These are phyloP conservation scores for Dothistroma pini DNA, from an alignment of 2,329 filamentous ascomycete genomes.

Conservation along the genomic window DNA sequence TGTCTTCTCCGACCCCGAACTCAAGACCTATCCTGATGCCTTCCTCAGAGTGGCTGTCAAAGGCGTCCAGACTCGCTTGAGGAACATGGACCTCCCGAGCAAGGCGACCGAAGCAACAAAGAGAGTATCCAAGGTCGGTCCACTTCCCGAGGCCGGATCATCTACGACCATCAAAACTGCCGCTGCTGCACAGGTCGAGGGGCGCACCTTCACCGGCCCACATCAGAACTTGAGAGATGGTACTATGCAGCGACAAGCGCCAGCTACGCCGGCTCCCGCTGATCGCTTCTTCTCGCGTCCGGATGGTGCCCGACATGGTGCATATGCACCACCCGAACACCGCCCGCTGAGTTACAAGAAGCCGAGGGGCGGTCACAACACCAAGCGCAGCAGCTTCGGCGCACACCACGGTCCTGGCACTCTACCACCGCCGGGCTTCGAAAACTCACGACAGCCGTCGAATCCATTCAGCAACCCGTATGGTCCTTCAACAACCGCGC, in stretches of 20 bases:
- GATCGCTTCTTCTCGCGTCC: not conserved
- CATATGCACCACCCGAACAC: not conserved
- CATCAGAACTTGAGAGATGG: not conserved
- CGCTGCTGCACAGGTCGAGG: not conserved
- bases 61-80: conserved; percentile 14
- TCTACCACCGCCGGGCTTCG: not conserved
- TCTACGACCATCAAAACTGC: not conserved
- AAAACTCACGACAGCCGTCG: not conserved
- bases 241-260: not conserved
- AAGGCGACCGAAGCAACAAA: not conserved
- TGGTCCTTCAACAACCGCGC: not conserved
- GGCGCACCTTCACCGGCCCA: not conserved
- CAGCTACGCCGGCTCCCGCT: not conserved
- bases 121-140: not conserved
- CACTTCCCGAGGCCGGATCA: not conserved
- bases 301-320: not conserved
- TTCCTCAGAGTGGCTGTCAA: conserved; percentile 19
- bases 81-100: not conserved
- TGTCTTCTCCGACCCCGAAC: conserved; percentile 24
- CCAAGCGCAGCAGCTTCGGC: conserved; percentile 9
- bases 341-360: not conserved
- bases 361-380: not conserved
- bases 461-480: not conserved
- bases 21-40: conserved; percentile 19
- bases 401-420: not conserved